Evolutionary conservation across 1,284 basidiomycete genomes (phyloP), one percentile per base, ranked within the genome.

Genomic region (Trametes versicolor): DNA sequence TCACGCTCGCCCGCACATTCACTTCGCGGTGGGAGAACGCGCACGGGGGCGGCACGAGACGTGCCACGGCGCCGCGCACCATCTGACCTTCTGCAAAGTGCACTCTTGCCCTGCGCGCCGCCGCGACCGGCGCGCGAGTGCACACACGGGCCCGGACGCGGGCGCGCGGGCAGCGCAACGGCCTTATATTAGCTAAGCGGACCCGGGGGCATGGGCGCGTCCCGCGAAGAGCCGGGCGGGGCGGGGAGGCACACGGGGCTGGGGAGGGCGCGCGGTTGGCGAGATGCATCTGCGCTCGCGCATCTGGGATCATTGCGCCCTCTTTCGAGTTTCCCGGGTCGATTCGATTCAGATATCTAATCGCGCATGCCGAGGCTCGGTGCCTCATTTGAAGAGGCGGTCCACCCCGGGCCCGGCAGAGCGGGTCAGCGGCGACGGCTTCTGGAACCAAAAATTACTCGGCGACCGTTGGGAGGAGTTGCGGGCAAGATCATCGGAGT

Each of bases 301-400:
- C 69, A 70, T 71, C 69, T 73, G 63, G 66, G 69, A 71, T 73
- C 71, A 68, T 63, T 58, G 59, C 63, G 56, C 67, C 62, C 66
- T 64, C 63, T 62, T 66, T 64, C 63, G 29, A 36, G 17, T 13
- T 34, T 53, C 23, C 23, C 52, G 48, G 25, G 25, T 48, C 48
- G 52, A 53, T 53, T 37, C 52, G 66, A 70, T 13, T 17, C 15
- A n/a, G 41, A 7, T 17, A 70, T 73, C 69, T 66, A 68, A 71
- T 67, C 70, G 67, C 67, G 66, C 62, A 61, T 64, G 71, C 72
- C 72, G 72, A 73, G 72, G 63, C 72, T 73, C 72, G 72, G 72
- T 73, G 67, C 72, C 72, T 73, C 65, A 67, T 67, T 57, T 53
- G 66, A 57, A 66, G 52, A 61, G 61, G 43, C 63, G 66, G 64